These are phyloP conservation scores for Marasmius sp. DNA, from an alignment of 1,284 basidiomycete genomes.

Conservation along the genomic window DNA sequence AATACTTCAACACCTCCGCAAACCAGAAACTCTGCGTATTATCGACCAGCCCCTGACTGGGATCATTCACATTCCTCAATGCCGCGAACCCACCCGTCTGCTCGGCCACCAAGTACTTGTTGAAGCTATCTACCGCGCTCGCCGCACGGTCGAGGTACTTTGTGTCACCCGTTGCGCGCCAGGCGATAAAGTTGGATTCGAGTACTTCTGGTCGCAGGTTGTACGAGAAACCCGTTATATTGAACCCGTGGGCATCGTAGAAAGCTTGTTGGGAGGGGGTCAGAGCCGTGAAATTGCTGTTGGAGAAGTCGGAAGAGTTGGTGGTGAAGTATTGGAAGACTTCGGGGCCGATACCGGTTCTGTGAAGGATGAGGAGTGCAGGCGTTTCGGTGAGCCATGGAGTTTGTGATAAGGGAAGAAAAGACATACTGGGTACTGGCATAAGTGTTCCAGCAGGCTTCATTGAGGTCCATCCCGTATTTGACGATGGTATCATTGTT, in stretches of 20 bases:
- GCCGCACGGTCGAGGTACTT: constrained; percentile 29
- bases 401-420: not conserved
- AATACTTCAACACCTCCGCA: constrained; percentile 54
- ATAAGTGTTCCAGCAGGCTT: constrained; percentile 78
- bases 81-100: constrained; percentile 34
- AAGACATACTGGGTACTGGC: constrained; percentile 58
- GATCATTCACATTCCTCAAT: constrained; percentile 41
- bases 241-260: constrained; percentile 49
- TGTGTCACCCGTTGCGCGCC: constrained; percentile 45
- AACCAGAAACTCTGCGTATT: constrained; percentile 56
- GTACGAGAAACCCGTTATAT: constrained; percentile 34
- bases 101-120: constrained; percentile 33
- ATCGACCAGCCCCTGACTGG: constrained; percentile 33
- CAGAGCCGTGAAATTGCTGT: constrained; percentile 17
- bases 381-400: not conserved
- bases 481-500: constrained; percentile 70
- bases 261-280: constrained; percentile 30
- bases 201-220: constrained; percentile 53
- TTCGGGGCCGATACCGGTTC: constrained; percentile 75
- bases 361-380: constrained; percentile 21
- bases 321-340: constrained; percentile 53
- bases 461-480: constrained; percentile 56
- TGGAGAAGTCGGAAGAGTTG: constrained; percentile 53
- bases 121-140: constrained; percentile 24
- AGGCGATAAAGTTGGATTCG: constrained; percentile 60